These are phyloP conservation scores for Leptodermis oblonga DNA, from an alignment of 257 asterid species.

Conservation along the genomic window DNA sequence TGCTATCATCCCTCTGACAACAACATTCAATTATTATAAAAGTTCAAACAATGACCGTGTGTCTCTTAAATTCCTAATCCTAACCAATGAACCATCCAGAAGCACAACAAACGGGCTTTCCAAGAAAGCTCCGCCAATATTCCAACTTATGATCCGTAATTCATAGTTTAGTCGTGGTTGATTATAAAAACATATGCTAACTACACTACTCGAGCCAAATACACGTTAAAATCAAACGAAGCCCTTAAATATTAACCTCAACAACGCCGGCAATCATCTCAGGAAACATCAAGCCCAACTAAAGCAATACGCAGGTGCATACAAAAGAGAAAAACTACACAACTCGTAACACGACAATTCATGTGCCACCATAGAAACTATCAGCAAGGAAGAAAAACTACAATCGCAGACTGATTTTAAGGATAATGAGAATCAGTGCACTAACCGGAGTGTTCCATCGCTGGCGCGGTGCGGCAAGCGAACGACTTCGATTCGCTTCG, in stretches of 20 bases:
- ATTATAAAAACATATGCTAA: not conserved
- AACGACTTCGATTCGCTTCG: not conserved
- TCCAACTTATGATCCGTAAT: not conserved
- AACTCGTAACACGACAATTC: not conserved
- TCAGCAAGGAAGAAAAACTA: not conserved
- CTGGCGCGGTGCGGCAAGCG: not conserved
- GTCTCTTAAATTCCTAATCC: not conserved
- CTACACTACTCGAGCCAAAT: not conserved
- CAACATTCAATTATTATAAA: not conserved
- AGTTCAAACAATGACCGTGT: not conserved
- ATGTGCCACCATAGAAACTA: not conserved
- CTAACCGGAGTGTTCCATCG: conserved; percentile 26
- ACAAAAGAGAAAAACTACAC: not conserved
- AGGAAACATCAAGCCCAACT: not conserved
- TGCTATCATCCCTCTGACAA: not conserved
- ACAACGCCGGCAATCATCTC: not conserved
- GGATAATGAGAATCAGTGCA: not conserved
- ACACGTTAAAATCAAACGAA: conserved; percentile 2
- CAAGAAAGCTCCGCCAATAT: not conserved
- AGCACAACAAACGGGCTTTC: not conserved
- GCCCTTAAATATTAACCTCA: not conserved
- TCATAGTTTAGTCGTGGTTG: not conserved
- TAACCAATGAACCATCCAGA: not conserved
- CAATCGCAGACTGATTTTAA: not conserved
- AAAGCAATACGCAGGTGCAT: not conserved